These are phyloP conservation scores for Calonectria fujianensis DNA, from an alignment of 2,329 filamentous ascomycete species.

Conservation along the genomic window DNA sequence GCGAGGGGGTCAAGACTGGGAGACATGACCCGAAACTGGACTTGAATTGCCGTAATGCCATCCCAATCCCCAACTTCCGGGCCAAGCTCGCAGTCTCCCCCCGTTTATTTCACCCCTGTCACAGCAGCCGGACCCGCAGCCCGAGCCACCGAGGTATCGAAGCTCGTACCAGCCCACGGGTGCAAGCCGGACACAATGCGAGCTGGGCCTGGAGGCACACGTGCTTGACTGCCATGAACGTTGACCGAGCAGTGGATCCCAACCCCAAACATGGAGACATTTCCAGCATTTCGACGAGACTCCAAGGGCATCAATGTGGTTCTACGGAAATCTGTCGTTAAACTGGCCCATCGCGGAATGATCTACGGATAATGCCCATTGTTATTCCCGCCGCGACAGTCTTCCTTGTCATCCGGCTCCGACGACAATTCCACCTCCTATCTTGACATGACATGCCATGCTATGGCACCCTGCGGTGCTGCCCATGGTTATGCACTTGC, in stretches of 20 bases:
- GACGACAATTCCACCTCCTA: background rate
- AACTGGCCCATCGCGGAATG: conserved; percentile 10
- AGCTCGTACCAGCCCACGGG: conserved; percentile 8
- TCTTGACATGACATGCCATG: background rate
- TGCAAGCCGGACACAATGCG: conserved; percentile 11
- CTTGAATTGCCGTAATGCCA: conserved; percentile 28
- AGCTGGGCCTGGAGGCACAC: conserved; percentile 32
- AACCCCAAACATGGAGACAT: conserved; percentile 20
- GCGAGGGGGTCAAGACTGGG: background rate
- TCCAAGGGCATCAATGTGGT: background rate
- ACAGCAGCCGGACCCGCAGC: background rate
- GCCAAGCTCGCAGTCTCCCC: conserved; percentile 23
- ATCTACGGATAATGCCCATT: conserved; percentile 19
- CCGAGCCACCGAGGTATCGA: conserved; percentile 13
- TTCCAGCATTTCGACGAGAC: conserved; percentile 13
- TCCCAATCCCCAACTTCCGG: conserved; percentile 27
- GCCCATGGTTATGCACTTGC: conserved; percentile 4
- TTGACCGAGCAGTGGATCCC: conserved; percentile 39
- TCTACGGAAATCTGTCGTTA: conserved; percentile 23
- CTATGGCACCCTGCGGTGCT: conserved; percentile 22
- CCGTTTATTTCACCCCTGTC: conserved; percentile 25
- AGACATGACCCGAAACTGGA: conserved; percentile 16
- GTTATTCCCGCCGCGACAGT: background rate
- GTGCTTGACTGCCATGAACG: conserved; percentile 36
- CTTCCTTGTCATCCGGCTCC: conserved; percentile 9